These are phyloP conservation scores for Canavalia ensiformis DNA, from an alignment of 306 rosid genomes.

Conservation along the genomic window DNA sequence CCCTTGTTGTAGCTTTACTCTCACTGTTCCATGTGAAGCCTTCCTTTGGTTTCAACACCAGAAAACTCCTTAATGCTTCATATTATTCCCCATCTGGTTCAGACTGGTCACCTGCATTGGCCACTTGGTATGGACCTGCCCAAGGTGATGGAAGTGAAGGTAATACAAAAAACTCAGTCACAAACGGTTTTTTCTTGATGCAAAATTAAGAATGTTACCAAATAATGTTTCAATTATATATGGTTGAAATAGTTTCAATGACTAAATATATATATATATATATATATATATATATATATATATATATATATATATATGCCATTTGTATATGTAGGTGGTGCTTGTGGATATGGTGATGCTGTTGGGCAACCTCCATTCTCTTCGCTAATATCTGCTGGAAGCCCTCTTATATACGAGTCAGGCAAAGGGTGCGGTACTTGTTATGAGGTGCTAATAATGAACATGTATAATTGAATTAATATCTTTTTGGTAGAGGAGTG, in stretches of 20 bases:
- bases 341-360: slow-evolving; percentile 74
- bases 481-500: neutral
- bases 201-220: neutral
- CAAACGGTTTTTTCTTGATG: neutral
- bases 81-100: slow-evolving; percentile 42
- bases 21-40: slow-evolving; percentile 48
- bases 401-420: slow-evolving; percentile 63
- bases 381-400: slow-evolving; percentile 68
- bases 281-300: no score
- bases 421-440: slow-evolving; percentile 91
- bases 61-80: slow-evolving; percentile 53
- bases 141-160: slow-evolving; percentile 76
- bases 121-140: slow-evolving; percentile 76
- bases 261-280: neutral
- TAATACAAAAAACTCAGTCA: slow-evolving; percentile 17
- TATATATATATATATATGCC: neutral
- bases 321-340: slow-evolving; percentile 60
- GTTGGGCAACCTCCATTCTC: slow-evolving; percentile 77
- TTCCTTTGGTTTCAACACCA: slow-evolving; percentile 57
- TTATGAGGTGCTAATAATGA: slow-evolving; percentile 61
- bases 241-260: neutral
- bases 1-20: slow-evolving; percentile 21
- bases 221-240: neutral
- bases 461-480: neutral
- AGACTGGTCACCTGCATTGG: slow-evolving; percentile 61